Percentiles rank a stretch among this genome's conserved stretches.
Evolutionary conservation across 768 basidiomycete genomes (phyloP).

Genomic region (Termitomyces sp.): DNA sequence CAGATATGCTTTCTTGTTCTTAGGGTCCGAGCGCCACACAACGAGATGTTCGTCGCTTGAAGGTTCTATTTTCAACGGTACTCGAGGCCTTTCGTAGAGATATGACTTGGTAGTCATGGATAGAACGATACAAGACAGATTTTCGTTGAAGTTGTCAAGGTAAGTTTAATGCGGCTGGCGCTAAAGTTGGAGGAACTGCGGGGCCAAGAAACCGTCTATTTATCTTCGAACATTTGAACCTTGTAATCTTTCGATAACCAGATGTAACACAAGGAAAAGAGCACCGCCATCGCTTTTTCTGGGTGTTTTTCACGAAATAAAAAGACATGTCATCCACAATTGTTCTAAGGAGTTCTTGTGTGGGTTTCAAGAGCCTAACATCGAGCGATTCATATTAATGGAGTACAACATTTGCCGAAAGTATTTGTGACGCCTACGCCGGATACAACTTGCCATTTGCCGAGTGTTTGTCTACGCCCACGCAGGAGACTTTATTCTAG

Average conservation of each 20-base stretch:
- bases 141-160: not conserved
- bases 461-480: too few relatives aligned
- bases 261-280: not conserved
- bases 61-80: not conserved
- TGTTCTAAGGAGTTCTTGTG: too few relatives aligned
- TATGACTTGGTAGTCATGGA: not conserved
- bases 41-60: not conserved
- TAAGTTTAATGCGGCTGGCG: not conserved
- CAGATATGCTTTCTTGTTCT: not conserved
- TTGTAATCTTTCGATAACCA: not conserved
- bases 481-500: too few relatives aligned
- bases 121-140: not conserved
- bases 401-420: too few relatives aligned
- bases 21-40: not conserved
- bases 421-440: too few relatives aligned
- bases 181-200: not conserved
- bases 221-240: not conserved
- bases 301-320: not conserved
- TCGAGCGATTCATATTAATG: too few relatives aligned
- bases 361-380: too few relatives aligned
- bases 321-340: not conserved
- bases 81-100: not conserved
- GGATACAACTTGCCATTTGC: too few relatives aligned
- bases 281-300: not conserved
- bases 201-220: not conserved